Conservation (phyloP, 2,329 filamentous ascomycete species). For the Escovopsis sp. region DNA sequence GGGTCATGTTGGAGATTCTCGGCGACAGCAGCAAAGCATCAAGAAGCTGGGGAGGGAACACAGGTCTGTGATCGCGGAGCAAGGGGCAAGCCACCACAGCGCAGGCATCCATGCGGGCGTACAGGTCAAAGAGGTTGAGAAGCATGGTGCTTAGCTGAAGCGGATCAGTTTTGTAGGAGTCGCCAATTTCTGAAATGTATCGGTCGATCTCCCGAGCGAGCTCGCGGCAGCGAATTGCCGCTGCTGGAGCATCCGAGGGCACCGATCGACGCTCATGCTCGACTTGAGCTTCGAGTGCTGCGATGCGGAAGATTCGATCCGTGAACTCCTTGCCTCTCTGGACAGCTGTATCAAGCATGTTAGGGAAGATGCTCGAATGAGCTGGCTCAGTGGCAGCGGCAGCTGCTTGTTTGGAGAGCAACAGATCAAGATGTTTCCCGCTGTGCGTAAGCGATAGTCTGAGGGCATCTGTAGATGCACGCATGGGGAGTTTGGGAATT, state of each 20-base stretch:
- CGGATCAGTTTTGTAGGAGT: slow-evolving; percentile 1
- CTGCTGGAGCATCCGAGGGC: not conserved
- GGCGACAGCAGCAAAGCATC: slow-evolving; percentile 37
- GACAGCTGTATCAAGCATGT: not conserved
- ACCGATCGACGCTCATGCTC: not conserved
- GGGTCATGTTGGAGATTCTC: slow-evolving; percentile 28
- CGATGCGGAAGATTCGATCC: not conserved
- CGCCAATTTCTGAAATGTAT: not conserved
- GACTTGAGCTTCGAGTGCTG: not conserved
- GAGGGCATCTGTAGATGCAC: slow-evolving; percentile 17
- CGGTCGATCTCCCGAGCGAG: slow-evolving; percentile 1
- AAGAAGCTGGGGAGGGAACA: slow-evolving; percentile 32
- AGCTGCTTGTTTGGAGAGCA: not conserved
- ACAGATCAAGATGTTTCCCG: slow-evolving; percentile 13
- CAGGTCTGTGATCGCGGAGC: slow-evolving; percentile 33
- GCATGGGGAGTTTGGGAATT: slow-evolving; percentile 25
- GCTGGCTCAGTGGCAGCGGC: not conserved
- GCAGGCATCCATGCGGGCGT: slow-evolving; percentile 7
- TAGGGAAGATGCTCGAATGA: not conserved
- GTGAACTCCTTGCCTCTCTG: not conserved
- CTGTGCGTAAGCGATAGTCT: slow-evolving; percentile 27
- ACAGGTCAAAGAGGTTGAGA: slow-evolving; percentile 7
- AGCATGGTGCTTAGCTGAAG: slow-evolving; percentile 5
- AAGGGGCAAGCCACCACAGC: slow-evolving; percentile 23
- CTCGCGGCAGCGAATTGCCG: slow-evolving; percentile 1